phyloP scores from a whole-genome alignment of 768 basidiomycete genomes.

The Kwoniella sp. region DNA sequence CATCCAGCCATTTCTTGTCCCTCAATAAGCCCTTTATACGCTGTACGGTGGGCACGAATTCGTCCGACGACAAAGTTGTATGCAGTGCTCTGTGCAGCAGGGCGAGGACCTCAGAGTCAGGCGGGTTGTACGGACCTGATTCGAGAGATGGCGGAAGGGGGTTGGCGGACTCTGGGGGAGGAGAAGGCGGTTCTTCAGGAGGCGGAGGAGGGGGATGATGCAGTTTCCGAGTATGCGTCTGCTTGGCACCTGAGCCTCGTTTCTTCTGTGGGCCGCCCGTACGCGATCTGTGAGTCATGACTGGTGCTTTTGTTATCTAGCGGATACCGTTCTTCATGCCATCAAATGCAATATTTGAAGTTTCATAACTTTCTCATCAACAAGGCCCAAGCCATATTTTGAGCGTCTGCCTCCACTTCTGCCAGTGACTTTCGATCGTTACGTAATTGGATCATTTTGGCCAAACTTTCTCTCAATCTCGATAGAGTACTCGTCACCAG shows the following conservation, averaged over 20 bases:
- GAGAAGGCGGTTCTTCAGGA: slow-evolving; percentile 8
- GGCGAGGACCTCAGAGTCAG: slow-evolving; percentile 42
- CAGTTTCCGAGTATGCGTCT: slow-evolving; percentile 34
- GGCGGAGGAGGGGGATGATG: slow-evolving; percentile 42
- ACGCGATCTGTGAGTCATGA: slow-evolving; percentile 49
- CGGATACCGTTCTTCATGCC: no score
- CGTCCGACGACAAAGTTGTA: slow-evolving; percentile 32
- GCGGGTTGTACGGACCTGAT: slow-evolving; percentile 30
- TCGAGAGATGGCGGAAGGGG: slow-evolving; percentile 14
- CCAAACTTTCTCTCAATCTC: background rate
- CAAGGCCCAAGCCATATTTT: background rate
- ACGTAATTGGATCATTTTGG: background rate
- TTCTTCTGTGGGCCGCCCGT: slow-evolving; percentile 39
- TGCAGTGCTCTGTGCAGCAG: slow-evolving; percentile 35
- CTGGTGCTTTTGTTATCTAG: background rate
- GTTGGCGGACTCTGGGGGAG: slow-evolving; percentile 2
- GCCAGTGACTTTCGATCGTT: background rate
- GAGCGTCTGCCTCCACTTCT: background rate
- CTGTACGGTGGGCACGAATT: slow-evolving; percentile 41
- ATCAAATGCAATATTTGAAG: background rate
- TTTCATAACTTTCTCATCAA: background rate
- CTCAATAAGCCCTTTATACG: slow-evolving; percentile 50
- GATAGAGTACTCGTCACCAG: background rate
- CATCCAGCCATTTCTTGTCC: slow-evolving; percentile 53
- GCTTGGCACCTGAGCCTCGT: slow-evolving; percentile 12